phyloP scores from a whole-genome alignment of 768 basidiomycete genomes.

The Calocera cornea region DNA sequence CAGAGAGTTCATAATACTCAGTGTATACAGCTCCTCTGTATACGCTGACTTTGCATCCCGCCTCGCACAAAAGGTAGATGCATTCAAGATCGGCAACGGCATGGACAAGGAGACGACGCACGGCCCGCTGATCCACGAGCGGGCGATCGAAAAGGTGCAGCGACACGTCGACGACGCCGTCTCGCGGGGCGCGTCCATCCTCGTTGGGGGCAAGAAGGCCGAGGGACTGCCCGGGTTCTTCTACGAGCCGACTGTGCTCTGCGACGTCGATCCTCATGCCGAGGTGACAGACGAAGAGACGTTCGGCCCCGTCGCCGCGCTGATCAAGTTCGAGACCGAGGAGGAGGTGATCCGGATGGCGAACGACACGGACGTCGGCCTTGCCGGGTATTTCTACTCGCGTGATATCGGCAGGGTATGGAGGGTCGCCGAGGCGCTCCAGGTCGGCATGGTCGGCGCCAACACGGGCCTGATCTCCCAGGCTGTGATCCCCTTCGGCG shows the following conservation, averaged over 20 bases:
- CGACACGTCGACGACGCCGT: constrained; percentile 83
- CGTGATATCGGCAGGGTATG: constrained; percentile 78
- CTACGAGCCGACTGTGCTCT: constrained; percentile 79
- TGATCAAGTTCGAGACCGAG: constrained; percentile 85
- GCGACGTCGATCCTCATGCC: constrained; percentile 61
- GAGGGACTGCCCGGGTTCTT: constrained; percentile 43
- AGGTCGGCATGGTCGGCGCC: constrained; percentile 84
- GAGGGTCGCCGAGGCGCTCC: constrained; percentile 86
- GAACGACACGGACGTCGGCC: constrained; percentile 67
- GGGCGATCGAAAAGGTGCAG: constrained; percentile 73
- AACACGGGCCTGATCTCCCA: constrained; percentile 73
- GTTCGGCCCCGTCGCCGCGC: constrained; percentile 80
- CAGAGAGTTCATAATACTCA: not conserved
- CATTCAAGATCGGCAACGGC: constrained; percentile 60
- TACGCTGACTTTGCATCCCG: constrained; percentile 87
- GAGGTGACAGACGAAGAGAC: constrained; percentile 74
- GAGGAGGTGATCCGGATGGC: constrained; percentile 80
- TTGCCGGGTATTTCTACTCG: constrained; percentile 91
- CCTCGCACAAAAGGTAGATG: constrained; percentile 47
- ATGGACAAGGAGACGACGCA: constrained; percentile 77
- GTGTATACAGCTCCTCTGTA: constrained; percentile 37
- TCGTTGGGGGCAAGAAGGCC: constrained; percentile 72
- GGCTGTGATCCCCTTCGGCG: constrained; percentile 76
- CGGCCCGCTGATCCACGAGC: constrained; percentile 82
- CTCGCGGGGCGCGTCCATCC: constrained; percentile 67